phyloP scores from a whole-genome alignment of 257 asterid species.

The Nicotiana benthamiana region DNA sequence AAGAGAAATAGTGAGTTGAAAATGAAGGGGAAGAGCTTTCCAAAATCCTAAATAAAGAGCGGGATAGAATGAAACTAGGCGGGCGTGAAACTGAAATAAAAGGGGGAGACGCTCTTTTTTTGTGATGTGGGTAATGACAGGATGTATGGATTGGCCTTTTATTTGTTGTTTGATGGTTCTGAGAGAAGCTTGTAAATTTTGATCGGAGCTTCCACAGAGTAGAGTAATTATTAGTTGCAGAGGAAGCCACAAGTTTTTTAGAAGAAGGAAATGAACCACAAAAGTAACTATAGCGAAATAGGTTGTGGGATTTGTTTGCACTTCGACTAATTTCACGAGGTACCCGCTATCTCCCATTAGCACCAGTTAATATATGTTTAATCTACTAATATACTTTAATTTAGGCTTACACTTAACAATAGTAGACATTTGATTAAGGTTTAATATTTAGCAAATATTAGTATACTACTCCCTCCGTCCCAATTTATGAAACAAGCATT shows the following conservation, averaged over 20 bases:
- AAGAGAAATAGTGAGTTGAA: not conserved
- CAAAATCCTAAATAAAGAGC: slow-evolving; percentile 34
- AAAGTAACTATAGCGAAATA: no score
- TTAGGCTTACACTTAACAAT: no score
- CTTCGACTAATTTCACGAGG: no score
- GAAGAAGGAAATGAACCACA: no score
- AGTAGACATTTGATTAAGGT: no score
- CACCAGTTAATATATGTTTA: no score
- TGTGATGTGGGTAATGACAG: not conserved
- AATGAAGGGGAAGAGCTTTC: slow-evolving; percentile 7
- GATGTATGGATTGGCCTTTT: not conserved
- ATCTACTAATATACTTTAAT: no score
- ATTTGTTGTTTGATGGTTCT: not conserved
- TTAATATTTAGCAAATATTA: no score
- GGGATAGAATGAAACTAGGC: not conserved
- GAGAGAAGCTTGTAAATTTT: not conserved
- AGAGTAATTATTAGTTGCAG: not conserved
- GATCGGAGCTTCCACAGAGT: not conserved
- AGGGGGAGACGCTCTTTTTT: not conserved
- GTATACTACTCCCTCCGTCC: no score
- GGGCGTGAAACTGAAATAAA: not conserved
- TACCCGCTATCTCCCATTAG: no score
- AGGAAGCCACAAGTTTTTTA: not conserved
- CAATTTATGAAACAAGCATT: no score
- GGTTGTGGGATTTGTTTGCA: no score